These are phyloP conservation scores for Geotrichum phurueaensis DNA, from an alignment of 1,139 yeast genomes.

Conservation along the genomic window DNA sequence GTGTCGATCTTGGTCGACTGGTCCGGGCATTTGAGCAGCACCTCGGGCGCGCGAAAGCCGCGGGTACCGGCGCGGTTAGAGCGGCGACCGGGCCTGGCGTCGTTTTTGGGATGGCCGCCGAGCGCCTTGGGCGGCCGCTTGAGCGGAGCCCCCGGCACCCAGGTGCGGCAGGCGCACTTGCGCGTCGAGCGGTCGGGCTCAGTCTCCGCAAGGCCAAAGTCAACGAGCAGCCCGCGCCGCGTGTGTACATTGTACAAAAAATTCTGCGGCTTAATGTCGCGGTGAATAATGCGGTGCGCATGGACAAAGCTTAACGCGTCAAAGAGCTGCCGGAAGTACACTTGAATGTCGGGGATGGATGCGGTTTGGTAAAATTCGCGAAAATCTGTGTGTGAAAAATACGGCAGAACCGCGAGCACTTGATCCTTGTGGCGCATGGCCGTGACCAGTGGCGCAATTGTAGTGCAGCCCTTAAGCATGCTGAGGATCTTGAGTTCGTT, in stretches of 20 bases:
- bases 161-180: constrained; percentile 11
- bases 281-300: constrained; percentile 67
- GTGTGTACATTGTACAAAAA: constrained; percentile 72
- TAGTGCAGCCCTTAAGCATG: constrained; percentile 57
- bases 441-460: constrained; percentile 84
- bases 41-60: constrained; percentile 95
- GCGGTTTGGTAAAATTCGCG: constrained; percentile 73
- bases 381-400: constrained; percentile 85
- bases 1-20: constrained; percentile 79
- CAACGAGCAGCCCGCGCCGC: constrained; percentile 80
- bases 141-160: neutral
- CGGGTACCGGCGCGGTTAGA: constrained; percentile 98
- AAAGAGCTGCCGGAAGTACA: constrained; percentile 73
- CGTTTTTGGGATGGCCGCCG: constrained; percentile 35
- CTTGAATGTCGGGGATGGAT: constrained; percentile 71
- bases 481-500: constrained; percentile 78
- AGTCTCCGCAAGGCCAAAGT: constrained; percentile 81
- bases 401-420: constrained; percentile 87
- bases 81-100: constrained; percentile 68
- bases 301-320: constrained; percentile 74
- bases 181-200: neutral
- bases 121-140: constrained; percentile 19
- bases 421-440: constrained; percentile 86
- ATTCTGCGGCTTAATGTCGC: constrained; percentile 80
- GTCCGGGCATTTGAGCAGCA: constrained; percentile 75